Conservation (phyloP, 257 asterid genomes). For the Lavandula angustifolia region DNA sequence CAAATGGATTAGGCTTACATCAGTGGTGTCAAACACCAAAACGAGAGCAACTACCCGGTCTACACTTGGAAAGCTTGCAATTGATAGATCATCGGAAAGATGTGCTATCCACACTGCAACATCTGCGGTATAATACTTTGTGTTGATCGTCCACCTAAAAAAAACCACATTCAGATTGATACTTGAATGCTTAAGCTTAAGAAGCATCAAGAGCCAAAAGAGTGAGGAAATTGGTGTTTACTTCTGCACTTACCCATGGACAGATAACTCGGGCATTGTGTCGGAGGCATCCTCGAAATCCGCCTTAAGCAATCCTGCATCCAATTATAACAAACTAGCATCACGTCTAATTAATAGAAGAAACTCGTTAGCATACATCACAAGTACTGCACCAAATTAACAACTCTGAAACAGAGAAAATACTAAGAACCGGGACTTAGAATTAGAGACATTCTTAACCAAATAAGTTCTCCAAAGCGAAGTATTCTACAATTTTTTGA, state of each 20-base stretch:
- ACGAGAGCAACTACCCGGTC: constrained; percentile 69
- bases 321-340: constrained; percentile 9
- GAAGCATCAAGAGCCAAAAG: constrained; percentile 16
- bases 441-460: constrained; percentile 9
- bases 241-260: constrained; percentile 62
- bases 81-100: constrained; percentile 59
- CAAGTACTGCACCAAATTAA: not conserved
- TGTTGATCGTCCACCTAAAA: constrained; percentile 86
- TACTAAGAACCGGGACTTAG: not conserved
- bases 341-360: not conserved
- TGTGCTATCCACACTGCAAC: constrained; percentile 76
- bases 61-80: constrained; percentile 46
- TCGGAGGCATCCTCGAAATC: constrained; percentile 68
- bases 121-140: constrained; percentile 88
- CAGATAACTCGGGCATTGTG: constrained; percentile 49
- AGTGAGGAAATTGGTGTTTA: constrained; percentile 1
- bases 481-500: not conserved
- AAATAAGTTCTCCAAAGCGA: constrained; percentile 8
- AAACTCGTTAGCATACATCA: constrained; percentile 5
- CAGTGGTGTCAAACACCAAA: constrained; percentile 79
- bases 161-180: constrained; percentile 31
- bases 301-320: constrained; percentile 60
- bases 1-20: constrained; percentile 50
- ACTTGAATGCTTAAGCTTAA: constrained; percentile 20
- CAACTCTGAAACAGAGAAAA: not conserved